A percentile compares a stretch with the other conserved stretches of the same genome.
These are phyloP conservation scores for Rubus idaeus DNA, from an alignment of 306 rosid species.

Conservation along the genomic window DNA sequence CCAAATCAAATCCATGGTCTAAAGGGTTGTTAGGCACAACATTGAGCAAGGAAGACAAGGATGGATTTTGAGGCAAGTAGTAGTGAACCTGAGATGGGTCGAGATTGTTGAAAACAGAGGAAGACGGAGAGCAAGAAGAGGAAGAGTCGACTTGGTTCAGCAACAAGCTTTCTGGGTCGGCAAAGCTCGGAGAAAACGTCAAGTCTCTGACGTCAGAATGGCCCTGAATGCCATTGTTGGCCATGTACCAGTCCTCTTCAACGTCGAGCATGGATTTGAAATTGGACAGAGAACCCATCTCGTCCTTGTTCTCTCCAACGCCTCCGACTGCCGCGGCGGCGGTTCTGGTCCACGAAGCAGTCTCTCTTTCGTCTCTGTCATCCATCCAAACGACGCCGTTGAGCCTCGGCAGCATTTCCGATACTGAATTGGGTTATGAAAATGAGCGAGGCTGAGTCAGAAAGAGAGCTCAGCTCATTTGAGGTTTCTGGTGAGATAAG, in stretches of 20 bases:
- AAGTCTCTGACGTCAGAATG: slow-evolving; percentile 37
- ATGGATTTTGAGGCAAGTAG: slow-evolving; percentile 55
- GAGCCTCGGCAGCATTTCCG: slow-evolving; percentile 41
- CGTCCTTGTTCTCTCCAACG: slow-evolving; percentile 31
- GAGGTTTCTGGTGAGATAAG: background rate
- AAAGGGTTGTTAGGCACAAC: slow-evolving; percentile 31
- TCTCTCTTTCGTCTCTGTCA: slow-evolving; percentile 39
- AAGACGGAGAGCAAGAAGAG: slow-evolving; percentile 61
- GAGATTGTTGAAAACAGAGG: slow-evolving; percentile 45
- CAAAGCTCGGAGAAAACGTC: slow-evolving; percentile 39
- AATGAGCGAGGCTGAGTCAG: too few species aligned
- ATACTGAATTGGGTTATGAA: background rate
- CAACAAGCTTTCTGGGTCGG: slow-evolving; percentile 25
- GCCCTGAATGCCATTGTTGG: slow-evolving; percentile 33
- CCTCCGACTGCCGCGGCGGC: slow-evolving; percentile 27
- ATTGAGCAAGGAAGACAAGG: slow-evolving; percentile 52
- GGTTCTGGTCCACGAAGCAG: slow-evolving; percentile 55
- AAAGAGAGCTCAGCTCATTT: background rate
- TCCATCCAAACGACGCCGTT: slow-evolving; percentile 53
- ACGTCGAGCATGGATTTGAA: slow-evolving; percentile 71
- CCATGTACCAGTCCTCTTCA: slow-evolving; percentile 61
- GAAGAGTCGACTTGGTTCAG: slow-evolving; percentile 62
- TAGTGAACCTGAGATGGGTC: slow-evolving; percentile 60
- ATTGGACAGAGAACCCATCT: slow-evolving; percentile 49
- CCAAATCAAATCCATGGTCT: slow-evolving; percentile 62